Evolutionary conservation across 148 eudicot species (phyloP).

Genomic region (Hydrangea macrophylla): DNA sequence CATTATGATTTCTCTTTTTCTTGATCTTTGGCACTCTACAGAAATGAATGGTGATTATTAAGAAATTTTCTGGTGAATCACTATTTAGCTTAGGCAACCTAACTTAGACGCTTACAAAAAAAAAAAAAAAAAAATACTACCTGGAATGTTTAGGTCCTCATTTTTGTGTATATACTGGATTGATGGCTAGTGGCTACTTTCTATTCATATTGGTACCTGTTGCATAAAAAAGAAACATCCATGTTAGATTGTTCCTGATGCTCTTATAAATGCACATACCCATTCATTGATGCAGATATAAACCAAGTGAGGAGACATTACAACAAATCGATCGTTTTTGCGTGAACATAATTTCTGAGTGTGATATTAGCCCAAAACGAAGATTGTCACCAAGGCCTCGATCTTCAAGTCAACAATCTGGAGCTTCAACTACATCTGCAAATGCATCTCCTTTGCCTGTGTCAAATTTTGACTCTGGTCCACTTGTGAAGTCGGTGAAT

Average conservation of each 20-base stretch:
- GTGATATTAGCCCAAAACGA: conserved; percentile 65
- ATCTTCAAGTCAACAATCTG: conserved; percentile 59
- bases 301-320: conserved; percentile 93
- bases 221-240: neutral
- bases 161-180: conserved; percentile 1
- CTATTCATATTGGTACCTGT: neutral
- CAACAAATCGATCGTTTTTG: conserved; percentile 90
- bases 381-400: conserved; percentile 63
- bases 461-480: conserved; percentile 77
- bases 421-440: conserved; percentile 35
- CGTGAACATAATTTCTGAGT: conserved; percentile 76
- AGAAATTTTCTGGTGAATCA: too few relatives aligned
- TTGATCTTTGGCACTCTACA: too few relatives aligned
- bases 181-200: conserved; percentile 5
- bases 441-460: conserved; percentile 74
- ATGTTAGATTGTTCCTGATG: neutral
- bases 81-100: too few relatives aligned
- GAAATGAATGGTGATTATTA: too few relatives aligned
- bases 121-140: too few relatives aligned
- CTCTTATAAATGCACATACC: conserved; percentile 7
- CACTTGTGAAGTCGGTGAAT: conserved; percentile 85
- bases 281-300: conserved; percentile 58
- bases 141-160: neutral
- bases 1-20: too few relatives aligned
- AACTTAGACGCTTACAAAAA: too few relatives aligned